These are phyloP conservation scores for Botrytis aclada DNA, from an alignment of 2,329 filamentous ascomycete genomes.

Conservation along the genomic window DNA sequence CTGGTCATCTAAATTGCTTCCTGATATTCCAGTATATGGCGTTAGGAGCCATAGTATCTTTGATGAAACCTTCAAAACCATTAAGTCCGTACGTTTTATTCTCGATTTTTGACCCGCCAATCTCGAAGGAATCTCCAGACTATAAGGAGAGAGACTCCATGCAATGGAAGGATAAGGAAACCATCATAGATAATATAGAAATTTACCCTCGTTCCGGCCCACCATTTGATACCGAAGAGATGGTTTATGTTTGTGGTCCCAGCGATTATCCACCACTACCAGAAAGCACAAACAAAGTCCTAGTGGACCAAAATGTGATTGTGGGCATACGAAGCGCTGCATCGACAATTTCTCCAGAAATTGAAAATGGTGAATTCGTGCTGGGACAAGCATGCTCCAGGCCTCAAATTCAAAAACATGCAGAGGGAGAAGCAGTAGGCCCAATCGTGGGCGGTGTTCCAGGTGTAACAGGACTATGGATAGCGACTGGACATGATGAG, in stretches of 20 bases:
- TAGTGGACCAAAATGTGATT: background rate
- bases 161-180: background rate
- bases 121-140: background rate
- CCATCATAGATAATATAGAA: background rate
- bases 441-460: background rate
- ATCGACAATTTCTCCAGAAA: background rate
- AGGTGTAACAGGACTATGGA: slow-evolving; percentile 1
- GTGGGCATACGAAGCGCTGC: background rate
- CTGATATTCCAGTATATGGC: slow-evolving; percentile 4
- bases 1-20: slow-evolving; percentile 3
- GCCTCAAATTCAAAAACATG: slow-evolving; percentile 12
- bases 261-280: slow-evolving; percentile 7
- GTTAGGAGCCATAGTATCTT: slow-evolving; percentile 8
- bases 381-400: slow-evolving; percentile 9
- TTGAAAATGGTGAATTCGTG: background rate
- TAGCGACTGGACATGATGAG: slow-evolving; percentile 1
- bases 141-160: background rate
- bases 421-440: slow-evolving; percentile 1
- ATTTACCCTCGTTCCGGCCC: background rate
- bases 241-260: slow-evolving; percentile 4
- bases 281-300: background rate
- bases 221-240: background rate
- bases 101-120: background rate
- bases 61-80: background rate
- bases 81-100: background rate